Evolutionary conservation across 176 grass and related monocot species (phyloP).

Genomic region (Oryza glumipatula): DNA sequence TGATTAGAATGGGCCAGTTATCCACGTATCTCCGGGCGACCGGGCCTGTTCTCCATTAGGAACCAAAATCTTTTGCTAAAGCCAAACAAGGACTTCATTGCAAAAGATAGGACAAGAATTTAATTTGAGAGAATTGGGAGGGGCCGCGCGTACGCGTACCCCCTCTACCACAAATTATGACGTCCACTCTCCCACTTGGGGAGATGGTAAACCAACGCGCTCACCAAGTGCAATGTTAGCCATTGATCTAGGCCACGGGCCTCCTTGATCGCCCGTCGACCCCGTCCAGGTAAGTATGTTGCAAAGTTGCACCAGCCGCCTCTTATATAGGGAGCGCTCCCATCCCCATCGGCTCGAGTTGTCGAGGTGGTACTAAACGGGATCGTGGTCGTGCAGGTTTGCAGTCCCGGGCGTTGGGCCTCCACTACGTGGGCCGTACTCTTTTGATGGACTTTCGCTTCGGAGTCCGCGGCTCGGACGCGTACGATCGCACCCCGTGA

Average conservation of each 20-base stretch:
- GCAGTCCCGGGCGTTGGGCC: too few species aligned
- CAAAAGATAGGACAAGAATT: not conserved
- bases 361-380: too few species aligned
- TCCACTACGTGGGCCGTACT: too few species aligned
- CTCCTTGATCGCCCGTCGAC: constrained; percentile 4
- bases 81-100: too few species aligned
- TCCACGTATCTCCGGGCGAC: too few species aligned
- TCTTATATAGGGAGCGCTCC: not conserved
- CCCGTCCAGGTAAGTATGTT: constrained; percentile 49
- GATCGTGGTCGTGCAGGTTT: too few species aligned
- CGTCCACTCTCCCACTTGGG: constrained; percentile 47
- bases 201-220: constrained; percentile 43
- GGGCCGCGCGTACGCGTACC: constrained; percentile 48
- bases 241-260: constrained; percentile 34
- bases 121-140: not conserved
- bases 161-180: constrained; percentile 44
- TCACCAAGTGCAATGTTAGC: constrained; percentile 34
- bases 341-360: not conserved
- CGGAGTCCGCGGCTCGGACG: too few species aligned
- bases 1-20: too few species aligned
- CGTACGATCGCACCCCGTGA: too few species aligned
- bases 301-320: not conserved
- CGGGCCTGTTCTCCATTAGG: too few species aligned
- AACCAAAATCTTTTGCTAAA: too few species aligned
- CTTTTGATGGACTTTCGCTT: too few species aligned